Base-by-base conservation (phyloP, 2,329 filamentous ascomycete species). In the Cercospora sesami region DNA sequence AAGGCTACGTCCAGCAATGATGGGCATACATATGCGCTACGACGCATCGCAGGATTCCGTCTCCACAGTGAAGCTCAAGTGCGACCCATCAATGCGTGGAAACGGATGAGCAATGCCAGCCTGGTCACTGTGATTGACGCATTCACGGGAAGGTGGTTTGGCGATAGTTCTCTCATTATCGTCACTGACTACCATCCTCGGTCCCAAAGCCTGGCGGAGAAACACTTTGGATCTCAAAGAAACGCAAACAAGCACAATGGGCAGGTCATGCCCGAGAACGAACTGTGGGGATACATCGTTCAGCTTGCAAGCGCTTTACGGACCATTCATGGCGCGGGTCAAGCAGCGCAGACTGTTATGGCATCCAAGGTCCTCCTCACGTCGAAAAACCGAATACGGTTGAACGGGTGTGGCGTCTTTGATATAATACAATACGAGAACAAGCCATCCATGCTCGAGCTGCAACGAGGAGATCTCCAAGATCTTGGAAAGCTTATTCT, bases 121-220 rank as follows among this genome's bases (percentile, higher is more conserved):
- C 87, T 98, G 21, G 94, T 98, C 31, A 91, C 90, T 0, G 87
- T 96, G 8, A 90, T 96, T 75, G 93, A 97, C 79, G 93, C 92
- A 0, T 99, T 99, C 76, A 99, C 95, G 0, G 96, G 93, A 12
- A 86, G 93, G 69, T 92, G 91, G 28, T 99, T 99, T 79, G 92
- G 93, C 65, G 95, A 98, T 78, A 96, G 92, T 80, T 98, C 95
- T 3, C 86, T 99, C 64, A 91, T 99, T 60, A 91, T 99, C 75
- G 93, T 96, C 26, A 95, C 93, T 69, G 93, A 96, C 78, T 99
- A 97, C 76, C 92, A 95, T 75, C 94, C 95, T 1, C 85, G 95
- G 21, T 92, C 94, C 2, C 96, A 95, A 79, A 97, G 94, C 0
- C 85, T 99, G 26, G 88, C 90, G 36, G 94, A 98, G 76, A 88